Evolutionary conservation across 2,329 filamentous ascomycete species (phyloP).

Genomic region (Trichoderma afroharzianum): DNA sequence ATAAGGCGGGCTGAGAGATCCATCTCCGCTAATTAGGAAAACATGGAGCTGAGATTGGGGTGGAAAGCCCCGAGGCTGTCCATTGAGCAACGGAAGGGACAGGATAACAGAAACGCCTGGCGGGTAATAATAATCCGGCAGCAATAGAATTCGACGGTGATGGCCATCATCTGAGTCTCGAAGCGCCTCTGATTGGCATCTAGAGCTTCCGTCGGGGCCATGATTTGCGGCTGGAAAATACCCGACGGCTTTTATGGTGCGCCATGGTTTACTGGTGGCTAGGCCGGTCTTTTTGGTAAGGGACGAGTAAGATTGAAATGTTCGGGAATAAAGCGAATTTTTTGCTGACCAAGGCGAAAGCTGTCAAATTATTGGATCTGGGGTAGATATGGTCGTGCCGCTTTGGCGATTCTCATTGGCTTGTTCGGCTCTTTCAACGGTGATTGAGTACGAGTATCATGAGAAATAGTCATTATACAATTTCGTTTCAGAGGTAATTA

Average conservation of each 20-base stretch:
- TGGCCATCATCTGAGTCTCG: neutral
- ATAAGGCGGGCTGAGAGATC: neutral
- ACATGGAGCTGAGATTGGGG: conserved; percentile 1
- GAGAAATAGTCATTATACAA: neutral
- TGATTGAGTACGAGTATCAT: neutral
- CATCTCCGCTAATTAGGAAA: neutral
- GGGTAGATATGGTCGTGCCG: neutral
- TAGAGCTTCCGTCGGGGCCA: neutral
- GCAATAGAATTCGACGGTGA: neutral
- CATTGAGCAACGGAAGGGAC: neutral
- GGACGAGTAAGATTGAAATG: neutral
- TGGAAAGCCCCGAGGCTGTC: neutral
- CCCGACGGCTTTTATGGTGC: neutral
- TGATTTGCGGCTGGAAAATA: neutral
- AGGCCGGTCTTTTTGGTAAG: neutral
- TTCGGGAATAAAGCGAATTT: neutral
- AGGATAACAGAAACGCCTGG: neutral
- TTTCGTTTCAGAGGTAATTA: neutral
- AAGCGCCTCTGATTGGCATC: conserved; percentile 5
- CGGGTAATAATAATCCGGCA: conserved; percentile 7
- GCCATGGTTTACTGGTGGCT: neutral
- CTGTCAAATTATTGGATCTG: neutral
- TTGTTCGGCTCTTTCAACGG: neutral
- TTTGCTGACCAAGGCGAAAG: neutral
- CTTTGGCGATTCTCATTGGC: neutral